Percentiles rank a stretch among this genome's conserved stretches.
phyloP scores from a whole-genome alignment of 2,329 filamentous ascomycete species.

The Ceratocystis papillata region DNA sequence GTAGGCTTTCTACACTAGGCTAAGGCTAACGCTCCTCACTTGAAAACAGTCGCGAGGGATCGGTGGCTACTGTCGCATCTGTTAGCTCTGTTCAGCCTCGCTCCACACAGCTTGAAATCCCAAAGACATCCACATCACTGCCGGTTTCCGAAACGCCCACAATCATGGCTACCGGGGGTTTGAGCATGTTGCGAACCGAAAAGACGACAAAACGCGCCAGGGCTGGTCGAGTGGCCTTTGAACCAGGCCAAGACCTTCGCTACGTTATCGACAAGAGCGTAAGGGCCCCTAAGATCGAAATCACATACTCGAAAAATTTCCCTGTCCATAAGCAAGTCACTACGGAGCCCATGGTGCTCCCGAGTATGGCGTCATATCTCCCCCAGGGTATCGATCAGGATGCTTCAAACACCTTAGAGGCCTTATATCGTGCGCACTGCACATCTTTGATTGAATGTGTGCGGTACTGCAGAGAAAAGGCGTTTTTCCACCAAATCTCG shows the following conservation, averaged over 20 bases:
- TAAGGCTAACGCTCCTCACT: not conserved
- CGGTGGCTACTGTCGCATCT: slow-evolving; percentile 8
- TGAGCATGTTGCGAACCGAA: slow-evolving; percentile 27
- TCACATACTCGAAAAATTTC: slow-evolving; percentile 47
- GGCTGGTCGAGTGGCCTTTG: slow-evolving; percentile 18
- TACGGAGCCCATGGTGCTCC: slow-evolving; percentile 65
- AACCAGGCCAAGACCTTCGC: slow-evolving; percentile 22
- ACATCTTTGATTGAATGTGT: slow-evolving; percentile 93
- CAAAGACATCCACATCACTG: not conserved
- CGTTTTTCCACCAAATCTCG: slow-evolving; percentile 87
- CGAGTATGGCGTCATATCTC: slow-evolving; percentile 72
- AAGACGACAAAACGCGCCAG: slow-evolving; percentile 13
- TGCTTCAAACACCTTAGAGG: slow-evolving; percentile 71
- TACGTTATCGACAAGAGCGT: slow-evolving; percentile 40
- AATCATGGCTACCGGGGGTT: not conserved
- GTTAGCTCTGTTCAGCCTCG: not conserved
- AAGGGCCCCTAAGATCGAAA: slow-evolving; percentile 47
- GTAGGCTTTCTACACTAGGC: not conserved
- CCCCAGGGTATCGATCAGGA: slow-evolving; percentile 75
- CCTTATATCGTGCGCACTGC: slow-evolving; percentile 86
- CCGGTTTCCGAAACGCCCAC: not conserved
- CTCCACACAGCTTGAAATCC: not conserved
- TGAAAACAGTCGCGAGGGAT: not conserved
- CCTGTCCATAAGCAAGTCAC: slow-evolving; percentile 38
- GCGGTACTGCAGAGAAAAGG: slow-evolving; percentile 91